Conservation (phyloP, 176 grass and related monocot species). For the Rhynchospora breviuscula region DNA sequence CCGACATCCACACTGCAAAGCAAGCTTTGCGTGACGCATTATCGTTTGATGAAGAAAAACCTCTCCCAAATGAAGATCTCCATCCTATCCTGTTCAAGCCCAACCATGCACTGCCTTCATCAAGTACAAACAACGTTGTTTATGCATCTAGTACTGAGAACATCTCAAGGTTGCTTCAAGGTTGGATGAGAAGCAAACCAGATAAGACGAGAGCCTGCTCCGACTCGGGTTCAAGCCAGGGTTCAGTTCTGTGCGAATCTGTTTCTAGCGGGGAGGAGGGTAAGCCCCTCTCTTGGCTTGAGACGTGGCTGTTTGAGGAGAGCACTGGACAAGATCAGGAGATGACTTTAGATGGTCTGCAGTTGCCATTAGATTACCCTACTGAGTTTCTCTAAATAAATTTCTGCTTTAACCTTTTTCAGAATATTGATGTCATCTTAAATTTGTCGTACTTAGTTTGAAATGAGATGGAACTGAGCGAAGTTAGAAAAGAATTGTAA, state of each 20-base stretch:
- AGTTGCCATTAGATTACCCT: constrained; percentile 16
- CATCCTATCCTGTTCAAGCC: constrained; percentile 37
- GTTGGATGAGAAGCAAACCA: constrained; percentile 34
- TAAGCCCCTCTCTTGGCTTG: constrained; percentile 25
- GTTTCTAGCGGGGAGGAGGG: constrained; percentile 13
- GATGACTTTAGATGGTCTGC: neutral
- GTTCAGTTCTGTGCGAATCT: neutral
- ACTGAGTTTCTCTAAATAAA: constrained; percentile 3
- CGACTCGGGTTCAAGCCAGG: constrained; percentile 11
- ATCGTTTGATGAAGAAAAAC: neutral
- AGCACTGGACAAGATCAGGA: constrained; percentile 10
- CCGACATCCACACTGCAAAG: constrained; percentile 67
- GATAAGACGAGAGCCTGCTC: neutral
- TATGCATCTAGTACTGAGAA: constrained; percentile 65
- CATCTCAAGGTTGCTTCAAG: constrained; percentile 77
- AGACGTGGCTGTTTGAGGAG: constrained; percentile 23
- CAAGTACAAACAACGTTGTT: constrained; percentile 16
- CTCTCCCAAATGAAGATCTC: neutral
- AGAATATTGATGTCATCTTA: neutral
- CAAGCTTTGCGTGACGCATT: constrained; percentile 59
- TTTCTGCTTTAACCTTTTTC: constrained; percentile 3
- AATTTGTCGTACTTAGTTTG: neutral
- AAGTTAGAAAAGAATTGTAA: constrained; percentile 17
- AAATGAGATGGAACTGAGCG: neutral
- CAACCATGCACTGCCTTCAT: constrained; percentile 30